These are phyloP conservation scores for Choiromyces venosus DNA, from an alignment of 495 filamentous ascomycete species.

Conservation along the genomic window DNA sequence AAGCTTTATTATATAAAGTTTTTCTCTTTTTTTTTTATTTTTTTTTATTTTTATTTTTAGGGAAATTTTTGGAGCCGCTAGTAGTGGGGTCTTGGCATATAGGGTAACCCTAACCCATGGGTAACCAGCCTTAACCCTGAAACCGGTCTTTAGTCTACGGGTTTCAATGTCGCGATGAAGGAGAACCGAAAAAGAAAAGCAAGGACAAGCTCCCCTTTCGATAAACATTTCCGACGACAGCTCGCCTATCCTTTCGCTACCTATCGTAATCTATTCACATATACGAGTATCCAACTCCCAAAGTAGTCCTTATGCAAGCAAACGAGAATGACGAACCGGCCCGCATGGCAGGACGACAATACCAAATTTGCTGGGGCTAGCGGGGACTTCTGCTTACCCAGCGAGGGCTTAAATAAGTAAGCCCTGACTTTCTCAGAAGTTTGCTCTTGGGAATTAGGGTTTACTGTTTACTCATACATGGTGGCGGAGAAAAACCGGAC, in stretches of 20 bases:
- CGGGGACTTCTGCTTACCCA: neutral
- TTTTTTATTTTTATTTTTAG: conserved; percentile 5
- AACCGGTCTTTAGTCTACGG: no score
- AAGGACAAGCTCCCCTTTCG: no score
- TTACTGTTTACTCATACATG: neutral
- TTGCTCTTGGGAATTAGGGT: neutral
- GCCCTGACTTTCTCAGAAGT: neutral
- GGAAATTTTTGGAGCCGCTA: conserved; percentile 27
- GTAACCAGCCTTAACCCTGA: no score
- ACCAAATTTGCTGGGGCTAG: neutral
- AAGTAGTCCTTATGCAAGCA: no score
- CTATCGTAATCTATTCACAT: no score
- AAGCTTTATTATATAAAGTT: neutral
- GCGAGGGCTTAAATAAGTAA: neutral
- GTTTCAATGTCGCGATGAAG: no score
- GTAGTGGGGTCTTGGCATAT: neutral
- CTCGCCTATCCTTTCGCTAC: no score
- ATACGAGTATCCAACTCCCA: no score
- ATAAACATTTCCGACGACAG: no score
- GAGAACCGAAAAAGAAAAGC: no score
- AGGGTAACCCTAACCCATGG: neutral
- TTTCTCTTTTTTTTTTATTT: neutral
- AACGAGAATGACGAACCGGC: no score
- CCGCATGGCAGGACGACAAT: no score
- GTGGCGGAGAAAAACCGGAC: neutral